A percentile compares a stretch with the other conserved stretches of the same genome.
Evolutionary conservation across 352 stramenopile species (phyloP).

Genomic region (Aphanomyces euteiches): DNA sequence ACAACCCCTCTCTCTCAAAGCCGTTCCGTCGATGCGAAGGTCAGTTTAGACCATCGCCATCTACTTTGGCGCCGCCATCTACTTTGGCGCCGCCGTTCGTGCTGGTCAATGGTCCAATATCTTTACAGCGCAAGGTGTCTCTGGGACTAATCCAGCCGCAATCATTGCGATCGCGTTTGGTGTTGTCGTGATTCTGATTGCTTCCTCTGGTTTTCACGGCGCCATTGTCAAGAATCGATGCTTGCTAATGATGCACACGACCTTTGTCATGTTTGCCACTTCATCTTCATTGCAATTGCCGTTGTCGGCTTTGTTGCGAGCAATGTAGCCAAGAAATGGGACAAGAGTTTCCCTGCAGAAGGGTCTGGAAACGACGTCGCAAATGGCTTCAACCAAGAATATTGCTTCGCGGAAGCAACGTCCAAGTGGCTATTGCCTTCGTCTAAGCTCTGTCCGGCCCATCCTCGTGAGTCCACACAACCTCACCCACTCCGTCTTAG

Average conservation of each 20-base stretch:
- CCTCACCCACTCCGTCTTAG: too few species aligned
- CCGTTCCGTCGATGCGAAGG: too few species aligned
- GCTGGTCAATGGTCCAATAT: conserved; percentile 62
- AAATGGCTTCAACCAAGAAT: conserved; percentile 72
- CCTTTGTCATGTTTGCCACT: conserved; percentile 56
- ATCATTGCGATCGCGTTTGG: conserved; percentile 63
- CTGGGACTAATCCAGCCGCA: conserved; percentile 59
- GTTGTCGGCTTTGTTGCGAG: conserved; percentile 41
- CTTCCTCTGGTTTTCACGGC: conserved; percentile 64
- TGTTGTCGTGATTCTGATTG: conserved; percentile 59
- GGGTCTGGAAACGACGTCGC: conserved; percentile 47
- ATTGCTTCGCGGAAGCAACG: conserved; percentile 52
- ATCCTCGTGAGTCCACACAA: too few species aligned
- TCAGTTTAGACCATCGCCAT: too few species aligned
- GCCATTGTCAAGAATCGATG: conserved; percentile 64
- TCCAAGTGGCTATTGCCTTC: too few species aligned
- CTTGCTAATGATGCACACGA: conserved; percentile 62
- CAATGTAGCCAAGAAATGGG: conserved; percentile 42
- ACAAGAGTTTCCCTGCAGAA: conserved; percentile 42
- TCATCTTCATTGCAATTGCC: conserved; percentile 61
- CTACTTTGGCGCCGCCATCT: too few species aligned
- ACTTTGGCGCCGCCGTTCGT: conserved; percentile 63
- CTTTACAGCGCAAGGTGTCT: conserved; percentile 60
- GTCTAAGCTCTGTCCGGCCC: too few species aligned
- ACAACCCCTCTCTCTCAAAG: too few species aligned